These are phyloP conservation scores for Strobilomyces dryophilus DNA, from an alignment of 768 basidiomycete species.

Conservation along the genomic window DNA sequence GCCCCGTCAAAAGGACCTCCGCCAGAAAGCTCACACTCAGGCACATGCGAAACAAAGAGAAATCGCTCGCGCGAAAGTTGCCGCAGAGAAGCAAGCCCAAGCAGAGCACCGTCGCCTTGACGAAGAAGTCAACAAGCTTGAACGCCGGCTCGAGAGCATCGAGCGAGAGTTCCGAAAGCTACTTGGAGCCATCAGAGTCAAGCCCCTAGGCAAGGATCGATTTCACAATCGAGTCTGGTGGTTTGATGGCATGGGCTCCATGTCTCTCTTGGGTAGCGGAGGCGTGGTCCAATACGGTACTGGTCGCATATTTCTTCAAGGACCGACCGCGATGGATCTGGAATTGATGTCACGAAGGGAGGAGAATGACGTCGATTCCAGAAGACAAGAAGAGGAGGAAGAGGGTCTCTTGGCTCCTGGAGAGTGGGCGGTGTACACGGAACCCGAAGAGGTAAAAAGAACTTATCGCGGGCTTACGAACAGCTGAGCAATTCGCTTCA, in stretches of 20 bases:
- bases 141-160: constrained; percentile 77
- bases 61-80: constrained; percentile 70
- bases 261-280: constrained; percentile 72
- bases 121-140: constrained; percentile 83
- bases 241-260: constrained; percentile 94
- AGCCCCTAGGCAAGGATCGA: constrained; percentile 86
- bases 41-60: constrained; percentile 77
- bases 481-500: constrained; percentile 30
- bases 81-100: constrained; percentile 74
- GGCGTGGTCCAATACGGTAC: constrained; percentile 82
- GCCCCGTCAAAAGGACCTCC: constrained; percentile 48
- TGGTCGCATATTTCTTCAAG: constrained; percentile 90
- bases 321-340: constrained; percentile 78
- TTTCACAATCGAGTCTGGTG: constrained; percentile 98
- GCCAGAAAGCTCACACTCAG: constrained; percentile 48
- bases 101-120: constrained; percentile 82
- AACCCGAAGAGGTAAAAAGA: constrained; percentile 73
- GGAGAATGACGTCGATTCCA: constrained; percentile 49
- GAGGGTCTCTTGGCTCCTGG: constrained; percentile 66
- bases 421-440: constrained; percentile 91
- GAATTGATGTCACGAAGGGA: constrained; percentile 61
- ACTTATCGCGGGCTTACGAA: background rate
- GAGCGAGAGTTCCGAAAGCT: constrained; percentile 94
- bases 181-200: constrained; percentile 77
- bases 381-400: constrained; percentile 78